Conservation (phyloP, 371 early-diverging fungal genomes). For the Blakeslea trispora region DNA sequence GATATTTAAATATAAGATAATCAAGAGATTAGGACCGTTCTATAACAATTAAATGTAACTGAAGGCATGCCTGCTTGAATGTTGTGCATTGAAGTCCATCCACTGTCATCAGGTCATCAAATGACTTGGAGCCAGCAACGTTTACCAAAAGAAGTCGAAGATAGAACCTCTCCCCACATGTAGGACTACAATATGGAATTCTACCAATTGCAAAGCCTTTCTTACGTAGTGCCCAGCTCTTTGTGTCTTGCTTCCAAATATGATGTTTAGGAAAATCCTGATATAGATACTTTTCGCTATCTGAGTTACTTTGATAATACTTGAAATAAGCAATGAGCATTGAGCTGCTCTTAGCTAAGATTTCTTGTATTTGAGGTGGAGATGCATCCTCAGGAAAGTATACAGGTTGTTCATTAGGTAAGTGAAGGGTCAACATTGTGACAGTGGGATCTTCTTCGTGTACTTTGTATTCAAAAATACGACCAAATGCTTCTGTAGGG, state of each 20-base stretch:
- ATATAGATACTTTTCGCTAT: background rate
- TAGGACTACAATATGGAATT: constrained; percentile 2
- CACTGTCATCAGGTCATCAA: background rate
- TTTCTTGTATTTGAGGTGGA: background rate
- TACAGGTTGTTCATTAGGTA: background rate
- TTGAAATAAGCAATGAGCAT: constrained; percentile 6
- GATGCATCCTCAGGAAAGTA: too few species aligned
- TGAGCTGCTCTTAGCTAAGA: background rate
- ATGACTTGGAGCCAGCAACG: background rate
- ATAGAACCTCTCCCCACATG: background rate
- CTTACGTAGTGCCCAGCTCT: background rate
- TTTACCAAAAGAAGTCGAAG: background rate
- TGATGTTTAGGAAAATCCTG: constrained; percentile 8
- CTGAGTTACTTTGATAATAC: background rate
- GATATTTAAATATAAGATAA: too few species aligned
- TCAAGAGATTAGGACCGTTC: too few species aligned
- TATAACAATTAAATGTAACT: background rate
- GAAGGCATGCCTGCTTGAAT: background rate
- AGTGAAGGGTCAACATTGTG: background rate
- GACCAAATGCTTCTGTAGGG: background rate
- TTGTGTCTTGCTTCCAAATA: background rate
- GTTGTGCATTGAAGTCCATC: background rate
- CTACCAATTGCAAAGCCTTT: constrained; percentile 5
- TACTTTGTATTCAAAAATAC: constrained; percentile 5
- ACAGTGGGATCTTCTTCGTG: background rate